Base-by-base conservation (phyloP, 2,329 filamentous ascomycete species). In the Neofusicoccum laricinum region DNA sequence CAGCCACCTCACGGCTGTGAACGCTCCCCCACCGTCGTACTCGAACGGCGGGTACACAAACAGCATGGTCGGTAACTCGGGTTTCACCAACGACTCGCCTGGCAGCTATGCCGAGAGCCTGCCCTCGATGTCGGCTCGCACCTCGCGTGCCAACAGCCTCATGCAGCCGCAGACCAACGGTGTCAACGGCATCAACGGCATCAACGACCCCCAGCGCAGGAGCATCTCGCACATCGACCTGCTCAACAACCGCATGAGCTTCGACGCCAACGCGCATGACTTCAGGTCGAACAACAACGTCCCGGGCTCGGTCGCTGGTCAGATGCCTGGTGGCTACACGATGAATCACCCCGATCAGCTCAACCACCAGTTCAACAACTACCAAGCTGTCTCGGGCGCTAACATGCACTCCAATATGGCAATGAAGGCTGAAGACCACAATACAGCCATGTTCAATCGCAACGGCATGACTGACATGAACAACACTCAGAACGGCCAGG, bases 131-230 rank as follows among this genome's bases (percentile, higher is more conserved):
- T 83, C 81, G 57, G 78, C 77, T 58, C 75, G 81, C 30, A 80
- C 80, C 6, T 82, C 81, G 61, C 73, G 81, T 58, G 80, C 81
- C 21, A 82, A 82, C 72, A 82, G 80, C 71, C 69, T 82, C 67
- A 81, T 82, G 64, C 77, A 76, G 15, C 79, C 79, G 17, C 70
- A 62, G 12, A 64, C 51, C 50, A 40, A 51, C 21, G 53, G 50
- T 11, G 55, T 65, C 30, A 43, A 55, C 49, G 75, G 69, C 61
- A 72, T 75, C 12, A 72, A 73, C 25, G 73, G 75, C 53, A 74
- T 77, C 17, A 41, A 66, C 12, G 66, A 67, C 57, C 51, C 34
- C 25, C 75, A 76, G 64, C 69, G 76, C 48, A 70, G 75, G 40
- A 66, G 64, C 57, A 61, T 67, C 30, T 64, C 66, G 32, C 50